phyloP scores from a whole-genome alignment of 2,329 filamentous ascomycete species.

The Proliferodiscus dingleyae region DNA sequence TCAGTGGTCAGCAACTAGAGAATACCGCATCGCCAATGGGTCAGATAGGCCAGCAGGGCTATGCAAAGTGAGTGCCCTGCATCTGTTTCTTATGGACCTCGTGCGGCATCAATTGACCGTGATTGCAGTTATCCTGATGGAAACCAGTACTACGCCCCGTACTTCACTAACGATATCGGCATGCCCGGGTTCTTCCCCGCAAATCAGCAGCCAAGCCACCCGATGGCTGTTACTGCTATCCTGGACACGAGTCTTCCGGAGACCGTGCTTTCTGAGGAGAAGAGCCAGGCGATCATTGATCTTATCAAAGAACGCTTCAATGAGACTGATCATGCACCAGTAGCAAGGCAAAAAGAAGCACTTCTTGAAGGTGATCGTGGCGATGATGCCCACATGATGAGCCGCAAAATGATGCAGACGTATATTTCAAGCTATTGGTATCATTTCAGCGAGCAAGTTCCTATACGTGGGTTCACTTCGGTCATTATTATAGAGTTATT shows the following conservation, averaged over 20 bases:
- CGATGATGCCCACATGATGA: conserved; percentile 62
- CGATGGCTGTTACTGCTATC: conserved; percentile 85
- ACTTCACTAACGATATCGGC: conserved; percentile 43
- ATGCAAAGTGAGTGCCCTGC: conserved; percentile 50
- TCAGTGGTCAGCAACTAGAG: conserved; percentile 61
- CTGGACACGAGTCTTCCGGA: conserved; percentile 77
- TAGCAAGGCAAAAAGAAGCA: conserved; percentile 69
- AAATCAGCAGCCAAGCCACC: conserved; percentile 55
- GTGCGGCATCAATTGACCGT: too few species aligned
- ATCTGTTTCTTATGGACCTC: too few species aligned
- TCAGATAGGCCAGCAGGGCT: conserved; percentile 44
- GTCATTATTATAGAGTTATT: not conserved
- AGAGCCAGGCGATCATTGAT: conserved; percentile 76
- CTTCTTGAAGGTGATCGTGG: conserved; percentile 75
- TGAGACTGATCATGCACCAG: conserved; percentile 69
- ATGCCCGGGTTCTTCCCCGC: conserved; percentile 54
- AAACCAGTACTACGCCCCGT: conserved; percentile 45
- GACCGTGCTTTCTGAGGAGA: conserved; percentile 78
- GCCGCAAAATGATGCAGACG: conserved; percentile 90
- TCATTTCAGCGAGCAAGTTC: conserved; percentile 89
- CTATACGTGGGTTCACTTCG: conserved; percentile 51
- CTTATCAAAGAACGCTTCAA: conserved; percentile 78
- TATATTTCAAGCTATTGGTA: conserved; percentile 94
- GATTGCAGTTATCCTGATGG: conserved; percentile 51
- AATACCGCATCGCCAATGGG: conserved; percentile 45